These are phyloP conservation scores for Myxozyma sirexii DNA, from an alignment of 805 yeast species.

Conservation along the genomic window DNA sequence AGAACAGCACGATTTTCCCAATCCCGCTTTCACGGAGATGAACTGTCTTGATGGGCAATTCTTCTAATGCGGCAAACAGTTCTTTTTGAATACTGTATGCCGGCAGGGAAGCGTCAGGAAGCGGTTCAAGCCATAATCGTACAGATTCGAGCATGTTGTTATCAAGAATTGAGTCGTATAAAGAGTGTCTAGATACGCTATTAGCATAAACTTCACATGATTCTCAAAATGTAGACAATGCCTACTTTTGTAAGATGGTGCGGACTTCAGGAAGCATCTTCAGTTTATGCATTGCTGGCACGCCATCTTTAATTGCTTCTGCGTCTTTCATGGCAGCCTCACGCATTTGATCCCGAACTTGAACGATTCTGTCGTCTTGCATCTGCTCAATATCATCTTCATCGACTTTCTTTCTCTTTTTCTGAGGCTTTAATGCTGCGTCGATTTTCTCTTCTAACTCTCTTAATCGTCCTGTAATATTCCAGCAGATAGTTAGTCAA, in stretches of 20 bases:
- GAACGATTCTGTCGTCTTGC: slow-evolving; percentile 88
- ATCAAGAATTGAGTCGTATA: slow-evolving; percentile 91
- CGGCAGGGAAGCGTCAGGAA: slow-evolving; percentile 98
- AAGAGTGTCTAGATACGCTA: slow-evolving; percentile 51
- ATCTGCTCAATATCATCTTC: slow-evolving; percentile 93
- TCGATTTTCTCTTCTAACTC: slow-evolving; percentile 81
- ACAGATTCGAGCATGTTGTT: slow-evolving; percentile 91
- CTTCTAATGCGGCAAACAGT: slow-evolving; percentile 69
- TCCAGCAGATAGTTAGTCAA: slow-evolving; percentile 44
- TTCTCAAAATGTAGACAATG: neutral
- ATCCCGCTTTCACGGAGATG: slow-evolving; percentile 93
- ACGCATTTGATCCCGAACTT: slow-evolving; percentile 85
- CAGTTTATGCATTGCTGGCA: slow-evolving; percentile 75
- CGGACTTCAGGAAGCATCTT: slow-evolving; percentile 78
- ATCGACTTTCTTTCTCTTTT: slow-evolving; percentile 62
- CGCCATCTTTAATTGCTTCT: slow-evolving; percentile 59
- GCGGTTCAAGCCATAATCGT: slow-evolving; percentile 95
- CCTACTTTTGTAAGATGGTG: slow-evolving; percentile 63
- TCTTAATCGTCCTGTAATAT: slow-evolving; percentile 68
- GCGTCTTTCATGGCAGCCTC: slow-evolving; percentile 59
- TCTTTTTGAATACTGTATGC: slow-evolving; percentile 94
- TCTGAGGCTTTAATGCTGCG: slow-evolving; percentile 67
- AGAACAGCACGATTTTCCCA: slow-evolving; percentile 90
- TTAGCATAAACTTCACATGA: neutral
- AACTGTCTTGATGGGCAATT: slow-evolving; percentile 90